Conservation (phyloP, 768 basidiomycete species). For the Lactifluus piperatus region DNA sequence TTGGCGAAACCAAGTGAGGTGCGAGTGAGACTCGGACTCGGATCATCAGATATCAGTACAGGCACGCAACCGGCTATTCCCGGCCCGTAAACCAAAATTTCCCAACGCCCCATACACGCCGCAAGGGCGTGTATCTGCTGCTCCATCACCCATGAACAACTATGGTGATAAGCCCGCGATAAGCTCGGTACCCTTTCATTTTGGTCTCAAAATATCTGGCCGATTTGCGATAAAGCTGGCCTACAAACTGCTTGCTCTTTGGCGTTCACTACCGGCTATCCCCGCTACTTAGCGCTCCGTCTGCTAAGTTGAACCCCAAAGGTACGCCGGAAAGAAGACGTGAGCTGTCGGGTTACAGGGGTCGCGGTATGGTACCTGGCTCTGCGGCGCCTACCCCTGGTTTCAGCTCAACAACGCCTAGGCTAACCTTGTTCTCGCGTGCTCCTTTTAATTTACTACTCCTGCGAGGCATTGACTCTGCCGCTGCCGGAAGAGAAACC, state of each 20-base stretch:
- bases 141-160: neutral
- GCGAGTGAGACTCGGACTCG: no score
- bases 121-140: conserved; percentile 1
- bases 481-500: neutral
- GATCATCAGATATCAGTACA: no score
- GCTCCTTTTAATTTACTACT: neutral
- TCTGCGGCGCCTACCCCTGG: neutral
- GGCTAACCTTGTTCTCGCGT: neutral
- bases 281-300: neutral
- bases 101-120: neutral
- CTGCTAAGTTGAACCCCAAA: neutral
- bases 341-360: neutral
- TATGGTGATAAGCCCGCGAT: neutral
- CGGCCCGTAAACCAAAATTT: neutral
- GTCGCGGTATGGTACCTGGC: neutral
- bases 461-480: neutral
- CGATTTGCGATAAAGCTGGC: neutral
- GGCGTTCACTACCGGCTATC: neutral
- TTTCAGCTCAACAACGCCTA: neutral
- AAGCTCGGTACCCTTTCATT: neutral
- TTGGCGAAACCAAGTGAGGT: no score
- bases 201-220: neutral
- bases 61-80: neutral
- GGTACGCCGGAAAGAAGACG: neutral
- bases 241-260: neutral